Base-by-base conservation (phyloP, 148 eudicot genomes). In the Euryodendron excelsum region DNA sequence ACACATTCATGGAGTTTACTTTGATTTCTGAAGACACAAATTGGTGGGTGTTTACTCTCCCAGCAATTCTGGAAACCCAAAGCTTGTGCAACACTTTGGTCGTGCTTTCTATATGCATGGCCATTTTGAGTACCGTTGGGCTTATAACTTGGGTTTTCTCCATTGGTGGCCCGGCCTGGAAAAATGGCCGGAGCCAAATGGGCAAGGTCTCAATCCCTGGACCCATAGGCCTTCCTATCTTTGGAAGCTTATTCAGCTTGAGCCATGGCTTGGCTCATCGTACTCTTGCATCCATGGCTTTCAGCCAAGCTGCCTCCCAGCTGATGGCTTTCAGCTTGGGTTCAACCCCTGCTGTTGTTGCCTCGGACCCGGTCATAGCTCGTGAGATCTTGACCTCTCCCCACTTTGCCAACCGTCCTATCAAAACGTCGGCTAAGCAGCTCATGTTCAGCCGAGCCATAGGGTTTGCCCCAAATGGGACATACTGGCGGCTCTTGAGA, bases 381-480 rank as follows among this genome's bases (percentile, higher is more conserved):
- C 83, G 82, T 8, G 94, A 91, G 58, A 91, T 91, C 56, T 60
- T 91, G 1, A 84, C 89, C 60, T 89, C 90, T 0, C 86, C 89
- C 2, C 81, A 86, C 69, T 91, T 91, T 37, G 89, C 88, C 21
- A 79, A 82, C 74, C 90, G 94, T n/a, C 94, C 94, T 0, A 69
- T 91, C 66, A 91, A 91, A 64, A 83, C 81, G 17, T 91, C 94
- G 58, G 94, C 92, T 85, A 80, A 65, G 56, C 72, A 30, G 18
- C 90, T 91, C 74, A 89, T 91, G 90, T 91, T 91, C 76, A 84
- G 81, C 74, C 88, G 94, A 65, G 94, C 94, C 84, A 89, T 91
- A 0, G 94, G 94, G 13, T 91, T 91, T 23, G 92, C 94, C 2
- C 94, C 91, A 0, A 79, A 79, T 36, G 94, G 94, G 0, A 15